phyloP scores from a whole-genome alignment of 805 yeast genomes.

The Starmerella kuoi region DNA sequence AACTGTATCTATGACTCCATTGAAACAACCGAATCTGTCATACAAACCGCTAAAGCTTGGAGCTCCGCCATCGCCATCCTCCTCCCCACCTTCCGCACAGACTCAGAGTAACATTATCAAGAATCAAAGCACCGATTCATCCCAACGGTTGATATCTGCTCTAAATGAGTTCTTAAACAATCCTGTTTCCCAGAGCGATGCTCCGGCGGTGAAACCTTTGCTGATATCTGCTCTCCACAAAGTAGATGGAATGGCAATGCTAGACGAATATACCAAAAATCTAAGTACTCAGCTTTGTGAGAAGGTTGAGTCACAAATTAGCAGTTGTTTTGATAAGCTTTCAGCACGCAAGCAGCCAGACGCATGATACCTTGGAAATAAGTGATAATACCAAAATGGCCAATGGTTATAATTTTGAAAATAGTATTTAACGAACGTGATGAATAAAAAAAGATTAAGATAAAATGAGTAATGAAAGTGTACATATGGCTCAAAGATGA shows the following conservation, averaged over 20 bases:
- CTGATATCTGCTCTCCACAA: constrained; percentile 19
- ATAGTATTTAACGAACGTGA: no score
- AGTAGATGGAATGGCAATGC: constrained; percentile 14
- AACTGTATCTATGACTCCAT: neutral
- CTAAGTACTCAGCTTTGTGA: neutral
- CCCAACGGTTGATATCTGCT: constrained; percentile 3
- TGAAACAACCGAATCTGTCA: neutral
- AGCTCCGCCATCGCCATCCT: neutral
- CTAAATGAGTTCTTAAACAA: constrained; percentile 7
- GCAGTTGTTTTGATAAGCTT: no score
- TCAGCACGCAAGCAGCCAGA: no score
- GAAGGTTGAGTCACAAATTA: neutral
- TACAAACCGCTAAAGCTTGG: neutral
- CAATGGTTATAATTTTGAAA: no score
- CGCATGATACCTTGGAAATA: no score
- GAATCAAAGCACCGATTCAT: no score
- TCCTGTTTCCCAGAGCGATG: neutral
- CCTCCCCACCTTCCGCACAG: neutral
- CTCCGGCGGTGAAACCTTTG: constrained; percentile 8
- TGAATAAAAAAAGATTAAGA: no score
- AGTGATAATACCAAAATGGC: no score
- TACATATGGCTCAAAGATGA: no score
- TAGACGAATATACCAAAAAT: constrained; percentile 3
- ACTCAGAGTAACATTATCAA: neutral
- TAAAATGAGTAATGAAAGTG: no score